phyloP scores from a whole-genome alignment of 202 grass and related monocot genomes.

The Carex arenaria region DNA sequence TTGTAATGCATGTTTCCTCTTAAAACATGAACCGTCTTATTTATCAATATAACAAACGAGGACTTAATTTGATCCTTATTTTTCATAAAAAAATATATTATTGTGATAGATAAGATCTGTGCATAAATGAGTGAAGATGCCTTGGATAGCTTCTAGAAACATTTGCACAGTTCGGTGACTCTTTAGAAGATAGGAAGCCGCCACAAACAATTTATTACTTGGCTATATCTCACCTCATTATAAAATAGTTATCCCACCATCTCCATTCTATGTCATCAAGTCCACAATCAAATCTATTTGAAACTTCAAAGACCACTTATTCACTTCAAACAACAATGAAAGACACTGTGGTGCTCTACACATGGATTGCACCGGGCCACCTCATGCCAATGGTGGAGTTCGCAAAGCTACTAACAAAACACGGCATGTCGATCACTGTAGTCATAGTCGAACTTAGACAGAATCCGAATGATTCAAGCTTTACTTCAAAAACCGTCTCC shows the following conservation, averaged over 20 bases:
- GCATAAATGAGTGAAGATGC: neutral
- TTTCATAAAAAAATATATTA: too few relatives aligned
- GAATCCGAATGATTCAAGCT: neutral
- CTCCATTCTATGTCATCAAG: neutral
- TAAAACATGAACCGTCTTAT: too few relatives aligned
- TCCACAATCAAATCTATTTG: neutral
- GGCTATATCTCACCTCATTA: neutral
- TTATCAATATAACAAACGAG: too few relatives aligned
- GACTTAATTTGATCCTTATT: too few relatives aligned
- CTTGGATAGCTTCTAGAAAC: slow-evolving; percentile 11
- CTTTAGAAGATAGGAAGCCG: neutral
- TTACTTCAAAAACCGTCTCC: slow-evolving; percentile 4
- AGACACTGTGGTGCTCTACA: slow-evolving; percentile 34
- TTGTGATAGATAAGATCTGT: neutral
- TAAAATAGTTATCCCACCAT: neutral
- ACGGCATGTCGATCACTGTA: slow-evolving; percentile 33
- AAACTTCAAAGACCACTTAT: neutral
- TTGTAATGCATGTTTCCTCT: too few relatives aligned
- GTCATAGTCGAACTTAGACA: slow-evolving; percentile 15
- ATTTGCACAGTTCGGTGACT: neutral
- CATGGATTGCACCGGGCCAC: slow-evolving; percentile 36
- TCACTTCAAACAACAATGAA: neutral
- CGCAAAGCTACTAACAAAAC: slow-evolving; percentile 28
- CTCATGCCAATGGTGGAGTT: slow-evolving; percentile 53
- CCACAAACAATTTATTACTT: neutral